Percentiles rank a stretch among this genome's conserved stretches.
Evolutionary conservation across 306 rosid species (phyloP).

Genomic region (Trifolium pratense): DNA sequence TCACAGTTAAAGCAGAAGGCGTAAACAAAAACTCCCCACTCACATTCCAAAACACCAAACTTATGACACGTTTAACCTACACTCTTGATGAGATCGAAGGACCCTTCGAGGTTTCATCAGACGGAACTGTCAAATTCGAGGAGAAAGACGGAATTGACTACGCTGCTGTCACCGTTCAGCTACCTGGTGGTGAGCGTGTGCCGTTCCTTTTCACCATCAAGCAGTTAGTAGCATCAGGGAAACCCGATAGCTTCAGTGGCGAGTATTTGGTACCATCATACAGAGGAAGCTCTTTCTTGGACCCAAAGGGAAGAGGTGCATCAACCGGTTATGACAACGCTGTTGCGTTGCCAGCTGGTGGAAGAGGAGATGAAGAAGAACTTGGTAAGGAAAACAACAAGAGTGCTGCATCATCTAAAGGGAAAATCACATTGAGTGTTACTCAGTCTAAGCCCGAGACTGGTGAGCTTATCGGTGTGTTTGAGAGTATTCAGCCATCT

Average conservation of each 20-base stretch:
- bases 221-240: constrained; percentile 89
- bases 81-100: constrained; percentile 95
- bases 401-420: constrained; percentile 71
- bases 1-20: constrained; percentile 91
- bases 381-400: constrained; percentile 81
- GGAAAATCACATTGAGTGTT: constrained; percentile 85
- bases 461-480: constrained; percentile 91
- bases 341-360: constrained; percentile 87
- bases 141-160: constrained; percentile 96
- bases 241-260: constrained; percentile 72
- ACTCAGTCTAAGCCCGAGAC: constrained; percentile 86
- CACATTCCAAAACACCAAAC: constrained; percentile 92
- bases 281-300: constrained; percentile 92
- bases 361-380: constrained; percentile 97
- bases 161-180: constrained; percentile 88
- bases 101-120: constrained; percentile 79
- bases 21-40: constrained; percentile 85
- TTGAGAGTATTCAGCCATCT: constrained; percentile 91
- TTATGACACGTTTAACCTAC: constrained; percentile 97
- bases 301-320: constrained; percentile 99
- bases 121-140: constrained; percentile 74
- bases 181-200: constrained; percentile 93
- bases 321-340: constrained; percentile 92
- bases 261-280: constrained; percentile 84
- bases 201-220: constrained; percentile 97